phyloP scores from a whole-genome alignment of 2,329 filamentous ascomycete genomes.

The Trichophyton rubrum region DNA sequence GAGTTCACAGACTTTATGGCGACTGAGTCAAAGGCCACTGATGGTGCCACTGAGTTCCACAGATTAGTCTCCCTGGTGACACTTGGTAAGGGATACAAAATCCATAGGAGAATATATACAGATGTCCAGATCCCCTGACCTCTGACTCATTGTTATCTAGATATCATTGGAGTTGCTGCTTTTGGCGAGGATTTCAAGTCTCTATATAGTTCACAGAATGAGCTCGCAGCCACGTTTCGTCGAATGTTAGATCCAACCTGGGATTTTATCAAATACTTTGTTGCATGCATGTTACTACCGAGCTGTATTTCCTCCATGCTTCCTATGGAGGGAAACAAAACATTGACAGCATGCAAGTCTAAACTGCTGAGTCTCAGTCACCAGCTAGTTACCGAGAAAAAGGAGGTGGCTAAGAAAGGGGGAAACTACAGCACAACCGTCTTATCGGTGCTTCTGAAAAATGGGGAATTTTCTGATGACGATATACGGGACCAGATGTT shows the following conservation, averaged over 20 bases:
- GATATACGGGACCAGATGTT: conserved; percentile 33
- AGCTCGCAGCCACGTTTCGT: conserved; percentile 41
- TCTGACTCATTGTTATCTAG: conserved; percentile 34
- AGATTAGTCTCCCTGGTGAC: conserved; percentile 22
- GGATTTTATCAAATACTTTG: conserved; percentile 33
- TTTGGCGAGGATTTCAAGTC: conserved; percentile 46
- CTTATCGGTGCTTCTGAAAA: conserved; percentile 27
- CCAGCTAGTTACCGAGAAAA: conserved; percentile 26
- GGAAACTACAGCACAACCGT: conserved; percentile 14
- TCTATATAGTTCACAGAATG: conserved; percentile 39
- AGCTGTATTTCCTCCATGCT: conserved; percentile 39
- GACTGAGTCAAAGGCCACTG: conserved; percentile 10
- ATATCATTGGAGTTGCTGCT: conserved; percentile 47
- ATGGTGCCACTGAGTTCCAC: conserved; percentile 26
- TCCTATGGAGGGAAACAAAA: conserved; percentile 28
- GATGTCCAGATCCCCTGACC: conserved; percentile 9
- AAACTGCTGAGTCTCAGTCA: conserved; percentile 24
- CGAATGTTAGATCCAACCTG: conserved; percentile 37
- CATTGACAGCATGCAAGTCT: conserved; percentile 21
- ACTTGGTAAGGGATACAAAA: conserved; percentile 2
- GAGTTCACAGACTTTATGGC: conserved; percentile 24
- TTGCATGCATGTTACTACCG: conserved; percentile 37
- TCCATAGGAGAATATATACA: background rate
- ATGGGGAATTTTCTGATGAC: conserved; percentile 27
- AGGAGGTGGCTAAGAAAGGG: conserved; percentile 12